Evolutionary conservation across 176 grass and related monocot genomes (phyloP).

Genomic region (Avena sativa): DNA sequence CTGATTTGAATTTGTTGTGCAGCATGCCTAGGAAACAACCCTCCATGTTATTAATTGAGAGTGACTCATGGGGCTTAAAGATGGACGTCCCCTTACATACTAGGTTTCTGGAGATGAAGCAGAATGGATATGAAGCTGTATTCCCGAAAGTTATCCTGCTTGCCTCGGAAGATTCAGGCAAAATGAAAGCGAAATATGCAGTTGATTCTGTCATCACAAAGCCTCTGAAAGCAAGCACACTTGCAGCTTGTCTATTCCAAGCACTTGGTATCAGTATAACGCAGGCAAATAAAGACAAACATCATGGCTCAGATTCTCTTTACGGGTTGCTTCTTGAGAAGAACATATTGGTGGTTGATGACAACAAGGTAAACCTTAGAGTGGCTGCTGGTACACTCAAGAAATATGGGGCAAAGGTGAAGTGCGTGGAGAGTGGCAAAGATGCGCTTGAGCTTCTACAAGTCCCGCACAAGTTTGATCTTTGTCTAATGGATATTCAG

Average conservation of each 20-base stretch:
- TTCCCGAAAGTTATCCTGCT: constrained; percentile 74
- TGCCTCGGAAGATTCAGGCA: constrained; percentile 59
- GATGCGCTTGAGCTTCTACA: constrained; percentile 84
- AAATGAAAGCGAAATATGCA: constrained; percentile 45
- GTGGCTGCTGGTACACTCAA: constrained; percentile 89
- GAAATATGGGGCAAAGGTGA: constrained; percentile 86
- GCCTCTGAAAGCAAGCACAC: constrained; percentile 81
- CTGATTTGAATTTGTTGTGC: constrained; percentile 36
- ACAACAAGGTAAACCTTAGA: constrained; percentile 95
- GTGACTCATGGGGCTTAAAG: constrained; percentile 69
- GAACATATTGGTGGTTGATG: constrained; percentile 97
- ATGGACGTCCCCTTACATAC: constrained; percentile 52
- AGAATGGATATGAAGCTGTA: constrained; percentile 41
- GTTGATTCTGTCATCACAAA: constrained; percentile 82
- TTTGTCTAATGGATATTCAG: constrained; percentile 99
- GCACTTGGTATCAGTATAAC: constrained; percentile 80
- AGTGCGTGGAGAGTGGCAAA: constrained; percentile 91
- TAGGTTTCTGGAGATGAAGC: constrained; percentile 60
- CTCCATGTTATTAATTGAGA: constrained; percentile 81
- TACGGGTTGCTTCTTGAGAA: constrained; percentile 69
- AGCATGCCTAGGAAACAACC: constrained; percentile 47
- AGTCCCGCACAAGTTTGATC: constrained; percentile 81
- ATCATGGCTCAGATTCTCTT: constrained; percentile 55
- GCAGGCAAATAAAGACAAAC: constrained; percentile 58
- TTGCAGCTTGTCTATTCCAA: constrained; percentile 83